Conservation (phyloP, 2,329 filamentous ascomycete genomes). For the Fusarium begoniae region DNA sequence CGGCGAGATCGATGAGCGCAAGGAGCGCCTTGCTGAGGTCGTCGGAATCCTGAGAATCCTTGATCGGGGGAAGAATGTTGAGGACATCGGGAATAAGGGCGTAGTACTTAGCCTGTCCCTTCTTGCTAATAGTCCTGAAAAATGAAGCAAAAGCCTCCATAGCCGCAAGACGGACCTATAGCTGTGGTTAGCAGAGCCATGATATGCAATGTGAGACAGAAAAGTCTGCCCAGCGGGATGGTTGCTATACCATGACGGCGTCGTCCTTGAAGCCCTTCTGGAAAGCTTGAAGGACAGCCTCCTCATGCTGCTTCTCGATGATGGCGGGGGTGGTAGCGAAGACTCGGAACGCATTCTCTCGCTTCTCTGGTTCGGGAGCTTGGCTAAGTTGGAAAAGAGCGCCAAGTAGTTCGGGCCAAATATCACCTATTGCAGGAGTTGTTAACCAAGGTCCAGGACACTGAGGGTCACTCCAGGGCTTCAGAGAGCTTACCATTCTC, state of each 20-base stretch:
- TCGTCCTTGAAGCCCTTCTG: conserved; percentile 91
- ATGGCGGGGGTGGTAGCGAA: conserved; percentile 95
- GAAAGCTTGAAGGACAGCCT: conserved; percentile 88
- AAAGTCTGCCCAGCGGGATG: conserved; percentile 5
- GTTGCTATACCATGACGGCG: conserved; percentile 72
- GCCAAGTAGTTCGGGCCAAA: conserved; percentile 89
- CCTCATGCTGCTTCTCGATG: conserved; percentile 95
- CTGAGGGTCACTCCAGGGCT: neutral
- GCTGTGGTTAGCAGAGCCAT: conserved; percentile 25
- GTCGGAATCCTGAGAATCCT: conserved; percentile 89
- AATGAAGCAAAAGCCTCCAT: conserved; percentile 98
- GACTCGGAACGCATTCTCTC: conserved; percentile 93
- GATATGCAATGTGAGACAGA: conserved; percentile 1
- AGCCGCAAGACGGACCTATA: conserved; percentile 85
- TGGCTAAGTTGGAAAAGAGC: conserved; percentile 92
- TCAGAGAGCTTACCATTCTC: conserved; percentile 76
- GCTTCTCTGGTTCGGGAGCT: conserved; percentile 81
- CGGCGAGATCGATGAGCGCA: conserved; percentile 91
- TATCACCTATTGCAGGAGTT: conserved; percentile 65
- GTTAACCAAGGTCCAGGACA: conserved; percentile 25
- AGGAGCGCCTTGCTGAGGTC: conserved; percentile 90
- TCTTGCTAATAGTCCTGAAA: conserved; percentile 90
- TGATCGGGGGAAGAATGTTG: conserved; percentile 93
- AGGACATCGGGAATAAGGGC: conserved; percentile 88
- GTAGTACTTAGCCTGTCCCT: conserved; percentile 88